Base-by-base conservation (phyloP, 176 grass and related monocot species). In the Oryza officinalis region DNA sequence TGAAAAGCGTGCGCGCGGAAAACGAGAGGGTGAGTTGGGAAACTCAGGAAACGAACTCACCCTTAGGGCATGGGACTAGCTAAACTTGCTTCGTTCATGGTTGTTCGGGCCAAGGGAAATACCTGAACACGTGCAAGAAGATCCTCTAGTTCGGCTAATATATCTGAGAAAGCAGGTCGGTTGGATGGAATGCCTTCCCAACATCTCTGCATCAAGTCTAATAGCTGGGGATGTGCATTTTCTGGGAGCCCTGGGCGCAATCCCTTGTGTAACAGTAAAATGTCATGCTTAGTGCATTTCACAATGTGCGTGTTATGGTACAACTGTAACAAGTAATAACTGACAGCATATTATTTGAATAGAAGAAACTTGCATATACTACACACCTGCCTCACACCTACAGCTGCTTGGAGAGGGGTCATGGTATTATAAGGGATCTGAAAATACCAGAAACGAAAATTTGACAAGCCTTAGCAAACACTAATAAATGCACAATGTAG, bases 361-460 rank as follows among this genome's bases (percentile, higher is more conserved):
- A 28, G 17, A 27, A 73, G 27, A 47, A n/a, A 72, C 7, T 3
- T 47, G 43, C 7, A 9, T 25, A 5, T 46, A 28, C 22, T 78
- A 78, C 83, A 63, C 61, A 90, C 97, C 90, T 99, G 93, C 79
- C 93, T 94, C 72, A 99, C 97, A 81, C 89, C 93, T 81, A 96
- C 69, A 72, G 97, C 97, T 27, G 97, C 97, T 92, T 99, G 97
- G 78, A 99, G 89, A 12, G 97, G 93, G 72, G 97, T 99, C 97
- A 99, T 94, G 78, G 85, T 89, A 89, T 94, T 91, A 76, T 96
- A 99, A 49, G 97, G 97, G 65, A 94, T 92, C 97, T 99, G 78
- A 41, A 64, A 83, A 65, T 23, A 50, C 37, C 66, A 70, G 71
- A 79, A 70, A 74, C 25, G 2, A 61, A 27, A 88, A 22, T 87